Conservation (phyloP, 768 basidiomycete genomes). For the Lepiota brunneoincarnata region DNA sequence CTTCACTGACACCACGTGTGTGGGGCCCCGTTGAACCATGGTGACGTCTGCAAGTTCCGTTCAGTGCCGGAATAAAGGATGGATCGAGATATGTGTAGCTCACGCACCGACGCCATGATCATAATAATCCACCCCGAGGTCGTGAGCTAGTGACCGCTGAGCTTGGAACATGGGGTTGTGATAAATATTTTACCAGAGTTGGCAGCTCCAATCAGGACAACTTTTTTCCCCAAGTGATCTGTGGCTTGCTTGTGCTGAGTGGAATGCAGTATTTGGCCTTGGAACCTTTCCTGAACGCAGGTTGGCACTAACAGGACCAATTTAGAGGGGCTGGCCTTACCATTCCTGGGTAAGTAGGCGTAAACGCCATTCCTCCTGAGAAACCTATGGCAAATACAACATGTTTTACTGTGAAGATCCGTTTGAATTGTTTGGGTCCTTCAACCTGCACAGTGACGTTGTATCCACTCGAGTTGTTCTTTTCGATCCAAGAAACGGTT, state of each 20-base stretch:
- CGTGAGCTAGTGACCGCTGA: slow-evolving; percentile 27
- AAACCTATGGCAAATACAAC: slow-evolving; percentile 56
- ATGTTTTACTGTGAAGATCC: slow-evolving; percentile 41
- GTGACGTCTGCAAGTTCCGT: slow-evolving; percentile 32
- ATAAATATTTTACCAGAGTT: slow-evolving; percentile 36
- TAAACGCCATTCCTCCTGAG: slow-evolving; percentile 38
- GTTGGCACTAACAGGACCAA: neutral
- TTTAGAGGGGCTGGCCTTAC: slow-evolving; percentile 17
- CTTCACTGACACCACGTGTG: slow-evolving; percentile 45
- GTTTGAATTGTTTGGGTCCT: slow-evolving; percentile 20
- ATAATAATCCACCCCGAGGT: slow-evolving; percentile 33
- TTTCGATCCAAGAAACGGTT: neutral
- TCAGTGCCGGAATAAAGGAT: slow-evolving; percentile 38
- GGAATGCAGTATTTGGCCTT: slow-evolving; percentile 54
- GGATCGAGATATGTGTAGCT: slow-evolving; percentile 18
- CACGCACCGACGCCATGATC: slow-evolving; percentile 33
- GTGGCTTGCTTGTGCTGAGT: slow-evolving; percentile 40
- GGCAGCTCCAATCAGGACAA: slow-evolving; percentile 50
- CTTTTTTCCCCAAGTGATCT: slow-evolving; percentile 57
- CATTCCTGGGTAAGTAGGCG: slow-evolving; percentile 46
- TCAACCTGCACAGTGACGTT: neutral
- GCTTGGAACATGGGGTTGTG: neutral
- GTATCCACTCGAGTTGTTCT: neutral
- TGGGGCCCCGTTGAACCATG: slow-evolving; percentile 48
- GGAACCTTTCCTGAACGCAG: slow-evolving; percentile 35